Conservation (phyloP, 768 basidiomycete genomes). For the Trametes cinnabarina region DNA sequence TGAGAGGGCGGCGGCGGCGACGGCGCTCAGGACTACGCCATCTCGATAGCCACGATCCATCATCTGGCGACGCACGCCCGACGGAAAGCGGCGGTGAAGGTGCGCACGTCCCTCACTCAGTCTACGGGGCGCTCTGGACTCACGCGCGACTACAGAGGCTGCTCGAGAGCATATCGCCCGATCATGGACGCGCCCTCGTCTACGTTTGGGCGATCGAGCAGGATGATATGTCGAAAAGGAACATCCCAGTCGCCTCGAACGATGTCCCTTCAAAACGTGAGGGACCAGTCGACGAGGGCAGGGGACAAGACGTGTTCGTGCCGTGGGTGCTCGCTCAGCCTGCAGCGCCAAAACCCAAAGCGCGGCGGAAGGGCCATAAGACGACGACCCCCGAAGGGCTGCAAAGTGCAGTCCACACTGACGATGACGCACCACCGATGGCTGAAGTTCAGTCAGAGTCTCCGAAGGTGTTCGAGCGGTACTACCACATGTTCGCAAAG, state of each 20-base stretch:
- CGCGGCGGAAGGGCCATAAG: constrained; percentile 3
- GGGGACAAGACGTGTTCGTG: constrained; percentile 81
- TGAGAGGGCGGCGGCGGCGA: no score
- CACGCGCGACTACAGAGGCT: constrained; percentile 45
- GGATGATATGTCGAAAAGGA: constrained; percentile 77
- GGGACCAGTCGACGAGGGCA: not conserved
- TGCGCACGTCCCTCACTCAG: constrained; percentile 29
- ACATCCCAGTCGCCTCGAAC: constrained; percentile 41
- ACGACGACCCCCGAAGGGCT: not conserved
- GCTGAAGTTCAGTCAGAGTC: not conserved
- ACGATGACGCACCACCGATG: not conserved
- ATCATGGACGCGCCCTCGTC: constrained; percentile 77
- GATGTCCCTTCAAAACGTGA: constrained; percentile 23
- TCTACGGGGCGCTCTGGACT: not conserved
- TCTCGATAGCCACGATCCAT: constrained; percentile 97
- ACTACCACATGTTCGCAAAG: constrained; percentile 92
- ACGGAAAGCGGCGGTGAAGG: constrained; percentile 72
- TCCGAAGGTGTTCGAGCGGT: constrained; percentile 71
- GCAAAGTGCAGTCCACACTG: not conserved
- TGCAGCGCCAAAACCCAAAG: constrained; percentile 21
- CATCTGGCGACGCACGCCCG: constrained; percentile 83
- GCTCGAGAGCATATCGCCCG: constrained; percentile 59
- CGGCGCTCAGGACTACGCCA: constrained; percentile 98
- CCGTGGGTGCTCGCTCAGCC: constrained; percentile 72
- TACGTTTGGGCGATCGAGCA: constrained; percentile 99